Base-by-base conservation (phyloP, 2,329 filamentous ascomycete genomes). In the Tolypocladium endophyticum region DNA sequence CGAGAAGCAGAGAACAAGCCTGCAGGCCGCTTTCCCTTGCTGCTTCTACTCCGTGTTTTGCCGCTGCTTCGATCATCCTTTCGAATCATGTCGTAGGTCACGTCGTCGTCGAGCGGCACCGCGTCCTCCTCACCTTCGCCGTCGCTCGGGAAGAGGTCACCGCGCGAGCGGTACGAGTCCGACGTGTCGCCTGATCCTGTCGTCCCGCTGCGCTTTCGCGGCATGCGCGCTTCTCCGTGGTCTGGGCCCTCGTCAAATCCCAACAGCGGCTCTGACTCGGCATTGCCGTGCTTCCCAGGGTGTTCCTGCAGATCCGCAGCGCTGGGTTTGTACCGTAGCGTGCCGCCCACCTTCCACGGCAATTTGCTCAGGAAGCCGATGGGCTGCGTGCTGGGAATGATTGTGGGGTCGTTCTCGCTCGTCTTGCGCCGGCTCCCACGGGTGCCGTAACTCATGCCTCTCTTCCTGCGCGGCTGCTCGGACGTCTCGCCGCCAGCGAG, bases 271-370 rank as follows among this genome's bases (percentile, higher is more conserved):
- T 90, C 84, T 39, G 81, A 81, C 67, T 95, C 89, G 56, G 77
- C 76, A 58, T 72, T 76, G 4, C 71, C 72, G 53, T 76, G 74
- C 61, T 70, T 73, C 25, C 87, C 85, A 2, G 92, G 91, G 65
- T 96, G 88, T 61, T 97, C 93, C 67, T 92, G 90, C 63, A 97
- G 73, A 74, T 96, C 91, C 56, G 93, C 92, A 36, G 91, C 92
- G 59, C 90, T 95, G 38, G 93, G 93, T 71, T 91, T 90, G 72
- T 97, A 97, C 69, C 90, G 83, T 66, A 96, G 73, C 3, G 88
- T 90, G 4, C 88, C 87, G 41, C 92, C 91, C 69, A 96, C 79
- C 68, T 88, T 90, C 80, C 91, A 97, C 16, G 93, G 92, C 63
- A 97, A 76, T 58, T 88, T 82, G 65, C 89, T 88, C 47, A 96